phyloP scores from a whole-genome alignment of 2,329 filamentous ascomycete genomes.

The Plenodomus biglobosus region DNA sequence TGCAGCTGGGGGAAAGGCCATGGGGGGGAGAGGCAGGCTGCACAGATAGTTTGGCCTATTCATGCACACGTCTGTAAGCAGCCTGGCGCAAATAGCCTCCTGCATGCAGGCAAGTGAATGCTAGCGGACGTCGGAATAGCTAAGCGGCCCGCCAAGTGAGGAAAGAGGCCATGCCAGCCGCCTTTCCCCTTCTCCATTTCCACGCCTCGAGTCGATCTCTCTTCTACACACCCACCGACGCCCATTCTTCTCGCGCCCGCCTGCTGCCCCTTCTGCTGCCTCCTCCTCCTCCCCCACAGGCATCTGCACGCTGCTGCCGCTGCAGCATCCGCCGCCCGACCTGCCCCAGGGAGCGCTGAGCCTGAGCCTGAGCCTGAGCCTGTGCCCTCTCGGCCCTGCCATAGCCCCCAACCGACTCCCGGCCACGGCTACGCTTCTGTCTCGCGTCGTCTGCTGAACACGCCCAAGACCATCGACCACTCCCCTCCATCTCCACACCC shows the following conservation, averaged over 20 bases:
- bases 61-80: conserved; percentile 4
- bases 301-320: conserved; percentile 23
- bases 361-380: too few species aligned
- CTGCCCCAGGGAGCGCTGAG: conserved; percentile 10
- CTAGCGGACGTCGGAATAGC: conserved; percentile 9
- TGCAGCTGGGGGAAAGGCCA: too few species aligned
- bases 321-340: conserved; percentile 15
- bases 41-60: not conserved
- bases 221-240: conserved; percentile 22
- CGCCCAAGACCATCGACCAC: conserved; percentile 7
- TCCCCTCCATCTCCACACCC: conserved; percentile 8
- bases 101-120: conserved; percentile 8
- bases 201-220: conserved; percentile 28
- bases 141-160: not conserved
- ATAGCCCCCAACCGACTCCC: conserved; percentile 30
- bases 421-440: conserved; percentile 28
- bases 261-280: too few species aligned
- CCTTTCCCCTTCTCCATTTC: conserved; percentile 26
- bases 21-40: not conserved
- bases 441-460: conserved; percentile 12
- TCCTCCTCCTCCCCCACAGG: conserved; percentile 12
- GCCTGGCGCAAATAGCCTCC: conserved; percentile 7
- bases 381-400: conserved; percentile 22
- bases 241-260: conserved; percentile 23
- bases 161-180: conserved; percentile 8